A percentile compares a stretch with the other conserved stretches of the same genome.
Evolutionary conservation across 805 yeast species (phyloP).

Genomic region (Kodamaea neixiangensis): DNA sequence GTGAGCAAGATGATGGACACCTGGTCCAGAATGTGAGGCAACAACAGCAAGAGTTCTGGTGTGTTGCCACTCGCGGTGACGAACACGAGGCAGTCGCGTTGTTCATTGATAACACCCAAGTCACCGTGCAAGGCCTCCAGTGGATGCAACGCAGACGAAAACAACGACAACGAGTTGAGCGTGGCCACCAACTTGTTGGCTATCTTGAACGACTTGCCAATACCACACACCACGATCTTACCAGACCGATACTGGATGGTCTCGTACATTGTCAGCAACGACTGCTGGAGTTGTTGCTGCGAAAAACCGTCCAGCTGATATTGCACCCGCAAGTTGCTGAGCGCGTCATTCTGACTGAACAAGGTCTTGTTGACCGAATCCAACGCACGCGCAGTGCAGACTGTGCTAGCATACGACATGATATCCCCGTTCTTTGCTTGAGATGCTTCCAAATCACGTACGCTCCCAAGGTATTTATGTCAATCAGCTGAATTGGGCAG

Average conservation of each 20-base stretch:
- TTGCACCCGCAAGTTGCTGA: conserved; percentile 45
- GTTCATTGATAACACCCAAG: conserved; percentile 65
- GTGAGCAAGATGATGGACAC: conserved; percentile 65
- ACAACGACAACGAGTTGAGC: conserved; percentile 73
- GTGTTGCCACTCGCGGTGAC: conserved; percentile 84
- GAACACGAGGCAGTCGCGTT: conserved; percentile 56
- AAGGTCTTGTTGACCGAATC: conserved; percentile 45
- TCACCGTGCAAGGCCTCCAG: conserved; percentile 91
- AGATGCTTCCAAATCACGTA: not conserved
- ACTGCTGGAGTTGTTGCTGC: conserved; percentile 43
- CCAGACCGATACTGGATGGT: conserved; percentile 46
- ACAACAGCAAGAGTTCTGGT: conserved; percentile 63
- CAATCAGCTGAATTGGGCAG: not conserved
- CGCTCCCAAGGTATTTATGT: not conserved
- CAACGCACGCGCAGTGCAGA: conserved; percentile 17
- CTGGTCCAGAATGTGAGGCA: conserved; percentile 55
- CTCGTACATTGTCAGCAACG: conserved; percentile 41
- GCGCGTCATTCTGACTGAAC: conserved; percentile 49
- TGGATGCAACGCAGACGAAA: conserved; percentile 72
- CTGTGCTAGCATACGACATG: not conserved
- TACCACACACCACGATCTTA: conserved; percentile 75
- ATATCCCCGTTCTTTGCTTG: not conserved
- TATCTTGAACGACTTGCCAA: conserved; percentile 82
- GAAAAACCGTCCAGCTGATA: conserved; percentile 48
- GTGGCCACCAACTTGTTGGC: conserved; percentile 81